Conservation (phyloP, 75 land plant species). For the Picea glauca region DNA sequence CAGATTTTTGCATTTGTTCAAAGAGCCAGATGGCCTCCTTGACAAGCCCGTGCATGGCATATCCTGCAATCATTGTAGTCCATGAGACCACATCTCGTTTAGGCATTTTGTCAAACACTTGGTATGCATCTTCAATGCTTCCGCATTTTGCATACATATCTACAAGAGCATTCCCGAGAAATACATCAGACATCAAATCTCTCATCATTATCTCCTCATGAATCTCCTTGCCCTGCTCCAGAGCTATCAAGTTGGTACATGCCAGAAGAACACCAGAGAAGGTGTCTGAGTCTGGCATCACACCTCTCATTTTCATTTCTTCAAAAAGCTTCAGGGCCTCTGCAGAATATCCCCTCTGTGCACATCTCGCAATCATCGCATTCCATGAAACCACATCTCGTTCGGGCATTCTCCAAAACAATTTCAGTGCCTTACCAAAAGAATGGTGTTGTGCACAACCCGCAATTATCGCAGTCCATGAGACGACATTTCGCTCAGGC, state of each 20-base stretch:
- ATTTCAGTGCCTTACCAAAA: too few species aligned
- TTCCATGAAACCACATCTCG: too few species aligned
- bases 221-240: constrained; percentile 13
- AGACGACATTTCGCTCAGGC: constrained; percentile 24
- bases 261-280: constrained; percentile 10
- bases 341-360: too few species aligned
- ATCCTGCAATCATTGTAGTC: constrained; percentile 25
- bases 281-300: constrained; percentile 6
- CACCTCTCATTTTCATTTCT: neutral
- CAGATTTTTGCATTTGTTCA: constrained; percentile 23
- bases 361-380: too few species aligned
- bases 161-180: constrained; percentile 8
- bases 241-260: constrained; percentile 7
- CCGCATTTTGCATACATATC: constrained; percentile 23
- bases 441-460: constrained; percentile 18
- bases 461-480: constrained; percentile 43
- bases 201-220: constrained; percentile 4
- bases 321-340: too few species aligned
- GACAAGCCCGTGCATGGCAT: constrained; percentile 22
- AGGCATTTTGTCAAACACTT: constrained; percentile 13
- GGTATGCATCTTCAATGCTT: neutral
- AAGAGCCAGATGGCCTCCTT: constrained; percentile 12
- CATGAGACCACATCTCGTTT: constrained; percentile 12
- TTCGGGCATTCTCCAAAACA: too few species aligned
- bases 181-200: neutral